Percentiles rank a stretch among this genome's conserved stretches.
phyloP scores from a whole-genome alignment of 1,284 basidiomycete genomes.

The Butyriboletus regius region DNA sequence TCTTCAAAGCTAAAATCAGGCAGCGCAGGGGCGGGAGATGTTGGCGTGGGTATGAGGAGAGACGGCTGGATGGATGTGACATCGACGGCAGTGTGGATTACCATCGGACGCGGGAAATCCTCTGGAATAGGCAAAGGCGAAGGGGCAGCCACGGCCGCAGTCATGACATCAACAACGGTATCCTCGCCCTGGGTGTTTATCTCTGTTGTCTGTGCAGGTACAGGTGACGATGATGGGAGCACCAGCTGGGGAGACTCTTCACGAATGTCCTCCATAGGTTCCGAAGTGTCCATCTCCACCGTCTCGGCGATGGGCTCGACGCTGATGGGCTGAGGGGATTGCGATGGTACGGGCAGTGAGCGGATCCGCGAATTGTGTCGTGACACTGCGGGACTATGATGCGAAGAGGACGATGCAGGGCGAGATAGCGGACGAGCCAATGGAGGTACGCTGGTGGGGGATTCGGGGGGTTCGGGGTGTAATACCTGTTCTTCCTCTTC shows the following conservation, averaged over 20 bases:
- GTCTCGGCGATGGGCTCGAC: conserved; percentile 8
- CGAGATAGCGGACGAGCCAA: conserved; percentile 17
- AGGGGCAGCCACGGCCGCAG: not conserved
- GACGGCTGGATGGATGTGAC: conserved; percentile 24
- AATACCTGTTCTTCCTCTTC: conserved; percentile 14
- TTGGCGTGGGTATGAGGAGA: conserved; percentile 32
- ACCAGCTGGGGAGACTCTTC: conserved; percentile 23
- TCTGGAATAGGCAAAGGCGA: conserved; percentile 8
- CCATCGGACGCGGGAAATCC: conserved; percentile 16
- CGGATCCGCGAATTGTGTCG: conserved; percentile 15
- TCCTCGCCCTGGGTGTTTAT: not conserved
- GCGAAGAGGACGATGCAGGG: conserved; percentile 4
- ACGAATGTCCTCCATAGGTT: conserved; percentile 19
- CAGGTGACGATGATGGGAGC: conserved; percentile 21
- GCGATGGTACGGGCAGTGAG: conserved; percentile 8
- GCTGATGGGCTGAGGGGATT: conserved; percentile 8
- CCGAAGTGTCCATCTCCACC: conserved; percentile 11
- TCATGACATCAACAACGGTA: not conserved
- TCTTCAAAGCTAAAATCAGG: conserved; percentile 31
- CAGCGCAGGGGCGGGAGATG: conserved; percentile 27
- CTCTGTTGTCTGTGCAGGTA: not conserved
- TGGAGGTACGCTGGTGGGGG: not conserved
- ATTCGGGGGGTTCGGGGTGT: conserved; percentile 7
- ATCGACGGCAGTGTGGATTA: conserved; percentile 30
- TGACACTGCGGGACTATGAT: conserved; percentile 14